Conservation (phyloP, 768 basidiomycete species). For the Suillus plorans region DNA sequence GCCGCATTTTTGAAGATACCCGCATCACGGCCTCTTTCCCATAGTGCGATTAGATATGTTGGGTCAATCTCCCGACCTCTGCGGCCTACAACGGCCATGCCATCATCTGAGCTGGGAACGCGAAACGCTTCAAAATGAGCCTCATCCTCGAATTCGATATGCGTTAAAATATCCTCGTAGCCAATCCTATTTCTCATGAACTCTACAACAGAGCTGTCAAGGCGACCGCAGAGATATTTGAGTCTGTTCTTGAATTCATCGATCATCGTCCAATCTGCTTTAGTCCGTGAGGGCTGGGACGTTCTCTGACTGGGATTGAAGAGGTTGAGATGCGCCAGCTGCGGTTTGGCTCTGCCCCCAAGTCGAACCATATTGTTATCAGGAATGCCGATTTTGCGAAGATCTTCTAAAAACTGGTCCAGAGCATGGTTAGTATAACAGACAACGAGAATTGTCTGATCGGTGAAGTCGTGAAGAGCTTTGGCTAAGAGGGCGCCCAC, state of each 20-base stretch:
- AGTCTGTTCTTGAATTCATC: slow-evolving; percentile 31
- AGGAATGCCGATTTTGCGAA: slow-evolving; percentile 57
- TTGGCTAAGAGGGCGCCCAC: slow-evolving; percentile 61
- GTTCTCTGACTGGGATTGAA: slow-evolving; percentile 32
- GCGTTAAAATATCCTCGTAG: slow-evolving; percentile 33
- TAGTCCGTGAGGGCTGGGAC: slow-evolving; percentile 16
- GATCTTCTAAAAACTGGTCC: slow-evolving; percentile 58
- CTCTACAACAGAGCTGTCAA: slow-evolving; percentile 29
- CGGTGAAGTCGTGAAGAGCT: slow-evolving; percentile 44
- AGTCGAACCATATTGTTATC: slow-evolving; percentile 46
- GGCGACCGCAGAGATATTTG: not conserved
- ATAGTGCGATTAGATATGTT: slow-evolving; percentile 43
- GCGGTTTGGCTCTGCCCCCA: slow-evolving; percentile 47
- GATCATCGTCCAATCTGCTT: slow-evolving; percentile 39
- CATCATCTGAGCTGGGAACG: slow-evolving; percentile 37
- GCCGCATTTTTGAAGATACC: slow-evolving; percentile 34
- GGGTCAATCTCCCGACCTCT: slow-evolving; percentile 33
- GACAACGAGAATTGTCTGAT: slow-evolving; percentile 52
- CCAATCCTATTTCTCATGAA: slow-evolving; percentile 19
- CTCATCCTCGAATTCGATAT: slow-evolving; percentile 49
- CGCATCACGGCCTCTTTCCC: slow-evolving; percentile 40
- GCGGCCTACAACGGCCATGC: slow-evolving; percentile 40
- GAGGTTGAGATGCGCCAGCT: slow-evolving; percentile 44
- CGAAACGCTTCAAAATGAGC: slow-evolving; percentile 41
- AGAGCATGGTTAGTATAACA: slow-evolving; percentile 70